Evolutionary conservation across 1,139 yeast genomes (phyloP), one percentile per base, ranked within the genome.

Genomic region (Torulaspora globosa): DNA sequence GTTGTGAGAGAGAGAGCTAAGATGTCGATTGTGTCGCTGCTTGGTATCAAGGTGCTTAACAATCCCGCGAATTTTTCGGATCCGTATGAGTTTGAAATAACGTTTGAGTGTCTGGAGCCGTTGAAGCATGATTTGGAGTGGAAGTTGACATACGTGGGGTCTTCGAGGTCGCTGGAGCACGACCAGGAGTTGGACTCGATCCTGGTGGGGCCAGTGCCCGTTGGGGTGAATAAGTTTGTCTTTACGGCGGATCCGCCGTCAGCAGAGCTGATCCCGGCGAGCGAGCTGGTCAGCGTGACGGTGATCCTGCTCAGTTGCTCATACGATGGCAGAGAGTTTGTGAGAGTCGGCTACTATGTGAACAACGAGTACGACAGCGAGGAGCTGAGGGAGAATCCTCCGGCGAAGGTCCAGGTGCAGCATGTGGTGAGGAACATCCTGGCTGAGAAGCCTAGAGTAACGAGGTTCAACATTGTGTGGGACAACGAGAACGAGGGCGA

Each of bases 371-470:
- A 92, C 61, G 97, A 92, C 62, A 74, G 83, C 10, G 97, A 90
- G 63, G 98, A 92, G 60, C 70, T 92, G 59, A 76, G 96, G 51
- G 96, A 88, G 60, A 88, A 87, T 56, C 97, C 98, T 1, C 98
- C 98, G 1, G 60, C 59, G 3, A 87, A 88, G 63, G 97, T 92
- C 1, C 96, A 87, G 62, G 90, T 92, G 12, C 97, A 90, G 47
- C 95, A 85, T 61, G 96, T 92, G 32, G 95, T 87, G 36, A 77
- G 99, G 62, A 94, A 90, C 66, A 87, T 92, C 40, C 72, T 94
- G 50, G 97, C 97, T 1, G 98, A 94, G 63, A 94, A 92, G 70
- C 99, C 99, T 30, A 75, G 98, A 57, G 98, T 94, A 33, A 92
- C 99, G 8, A 74, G 97, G 57, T 94, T 90, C 69, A 92, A 92